Conservation (phyloP, 345 rosid species). For the Eutrema japonicum region DNA sequence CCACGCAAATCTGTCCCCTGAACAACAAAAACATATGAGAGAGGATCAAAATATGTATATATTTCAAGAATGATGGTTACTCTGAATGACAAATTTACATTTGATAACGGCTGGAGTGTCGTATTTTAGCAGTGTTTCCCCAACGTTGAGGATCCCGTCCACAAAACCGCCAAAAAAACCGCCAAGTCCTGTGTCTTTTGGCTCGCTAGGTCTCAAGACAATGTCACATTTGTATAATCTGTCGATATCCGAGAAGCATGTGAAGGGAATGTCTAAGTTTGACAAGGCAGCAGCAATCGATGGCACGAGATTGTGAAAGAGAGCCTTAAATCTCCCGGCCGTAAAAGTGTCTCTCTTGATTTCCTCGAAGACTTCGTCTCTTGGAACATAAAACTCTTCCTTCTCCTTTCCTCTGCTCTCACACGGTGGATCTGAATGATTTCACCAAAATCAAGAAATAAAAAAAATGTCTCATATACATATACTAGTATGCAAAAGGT, state of each 20-base stretch:
- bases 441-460: constrained; percentile 24
- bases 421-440: constrained; percentile 54
- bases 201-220: constrained; percentile 53
- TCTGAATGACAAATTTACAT: constrained; percentile 45
- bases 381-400: constrained; percentile 83
- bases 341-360: constrained; percentile 80
- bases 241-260: constrained; percentile 92
- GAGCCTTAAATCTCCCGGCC: constrained; percentile 83
- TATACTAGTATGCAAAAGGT: constrained; percentile 6
- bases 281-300: constrained; percentile 77
- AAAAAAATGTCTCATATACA: background rate
- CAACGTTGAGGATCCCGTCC: constrained; percentile 56
- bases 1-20: constrained; percentile 96
- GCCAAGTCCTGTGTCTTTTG: constrained; percentile 34
- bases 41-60: background rate
- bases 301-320: constrained; percentile 92
- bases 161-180: constrained; percentile 44
- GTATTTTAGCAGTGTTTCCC: constrained; percentile 67
- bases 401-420: constrained; percentile 88
- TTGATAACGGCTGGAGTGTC: constrained; percentile 80
- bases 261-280: constrained; percentile 75
- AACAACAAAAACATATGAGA: constrained; percentile 19
- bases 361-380: constrained; percentile 96
- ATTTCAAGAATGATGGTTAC: background rate
- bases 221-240: constrained; percentile 67